Evolutionary conservation across 306 rosid species (phyloP).

Genomic region (Pyrus betulifolia): DNA sequence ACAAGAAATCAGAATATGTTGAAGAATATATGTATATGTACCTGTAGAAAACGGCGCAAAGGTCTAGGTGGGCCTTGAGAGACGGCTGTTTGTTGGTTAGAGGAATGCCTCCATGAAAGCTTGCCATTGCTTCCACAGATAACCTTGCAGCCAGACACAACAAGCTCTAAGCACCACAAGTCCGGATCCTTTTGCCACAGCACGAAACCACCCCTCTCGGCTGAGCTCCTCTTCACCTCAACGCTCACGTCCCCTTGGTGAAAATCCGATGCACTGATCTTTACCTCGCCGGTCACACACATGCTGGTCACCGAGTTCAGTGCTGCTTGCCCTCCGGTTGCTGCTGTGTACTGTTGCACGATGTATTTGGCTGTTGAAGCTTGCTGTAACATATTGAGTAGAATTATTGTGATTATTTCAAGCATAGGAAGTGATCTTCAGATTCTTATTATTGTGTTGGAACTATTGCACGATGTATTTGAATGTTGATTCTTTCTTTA

Average conservation of each 20-base stretch:
- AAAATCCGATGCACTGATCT: conserved; percentile 73
- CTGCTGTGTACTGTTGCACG: conserved; percentile 87
- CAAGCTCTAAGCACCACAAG: conserved; percentile 71
- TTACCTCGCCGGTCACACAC: conserved; percentile 76
- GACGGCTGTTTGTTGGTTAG: conserved; percentile 61
- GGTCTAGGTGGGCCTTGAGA: conserved; percentile 82
- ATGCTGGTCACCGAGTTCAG: conserved; percentile 69
- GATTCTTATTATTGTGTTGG: neutral
- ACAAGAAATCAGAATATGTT: neutral
- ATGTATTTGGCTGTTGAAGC: conserved; percentile 92
- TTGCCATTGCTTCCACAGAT: conserved; percentile 77
- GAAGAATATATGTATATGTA: neutral
- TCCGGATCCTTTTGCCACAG: conserved; percentile 92
- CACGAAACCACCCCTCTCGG: conserved; percentile 71
- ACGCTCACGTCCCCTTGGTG: conserved; percentile 38
- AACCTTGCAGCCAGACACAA: conserved; percentile 79
- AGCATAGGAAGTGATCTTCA: neutral
- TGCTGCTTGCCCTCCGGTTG: conserved; percentile 89
- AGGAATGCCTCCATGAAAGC: conserved; percentile 85
- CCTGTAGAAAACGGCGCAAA: conserved; percentile 89
- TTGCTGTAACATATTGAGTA: conserved; percentile 41
- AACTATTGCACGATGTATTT: too few relatives aligned
- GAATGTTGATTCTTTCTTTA: too few relatives aligned
- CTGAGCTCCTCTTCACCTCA: conserved; percentile 61
- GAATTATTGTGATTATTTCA: neutral